Evolutionary conservation across 202 grass and related monocot genomes (phyloP).

Genomic region (Tripidium arundinaceum): DNA sequence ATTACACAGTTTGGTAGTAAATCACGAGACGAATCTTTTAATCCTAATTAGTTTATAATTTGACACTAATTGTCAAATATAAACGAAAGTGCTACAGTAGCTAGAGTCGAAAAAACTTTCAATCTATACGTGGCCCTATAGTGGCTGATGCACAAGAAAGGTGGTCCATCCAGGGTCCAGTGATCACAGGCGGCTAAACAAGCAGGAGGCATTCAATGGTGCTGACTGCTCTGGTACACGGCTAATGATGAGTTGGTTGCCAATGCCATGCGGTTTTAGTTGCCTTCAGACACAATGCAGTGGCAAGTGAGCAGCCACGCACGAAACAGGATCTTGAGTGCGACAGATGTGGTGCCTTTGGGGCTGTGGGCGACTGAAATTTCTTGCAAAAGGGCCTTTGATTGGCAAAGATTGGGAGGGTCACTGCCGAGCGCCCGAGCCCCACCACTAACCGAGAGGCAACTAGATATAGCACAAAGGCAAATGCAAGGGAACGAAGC

Average conservation of each 20-base stretch:
- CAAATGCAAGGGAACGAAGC: slow-evolving; percentile 28
- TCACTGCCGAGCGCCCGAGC: slow-evolving; percentile 40
- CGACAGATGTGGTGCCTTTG: slow-evolving; percentile 33
- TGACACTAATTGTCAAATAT: no score
- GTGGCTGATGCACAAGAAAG: not conserved
- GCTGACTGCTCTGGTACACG: slow-evolving; percentile 13
- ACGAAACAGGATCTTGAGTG: slow-evolving; percentile 23
- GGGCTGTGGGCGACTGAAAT: slow-evolving; percentile 28
- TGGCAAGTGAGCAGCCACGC: slow-evolving; percentile 11
- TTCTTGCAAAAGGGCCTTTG: slow-evolving; percentile 38
- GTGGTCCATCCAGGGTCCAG: slow-evolving; percentile 12
- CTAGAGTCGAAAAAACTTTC: no score
- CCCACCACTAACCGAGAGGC: slow-evolving; percentile 32
- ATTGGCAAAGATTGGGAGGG: slow-evolving; percentile 41
- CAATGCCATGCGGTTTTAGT: slow-evolving; percentile 20
- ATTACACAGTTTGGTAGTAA: no score
- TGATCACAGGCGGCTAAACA: not conserved
- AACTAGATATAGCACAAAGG: slow-evolving; percentile 16
- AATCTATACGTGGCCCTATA: no score
- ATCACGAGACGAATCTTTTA: no score
- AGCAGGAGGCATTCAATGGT: slow-evolving; percentile 27
- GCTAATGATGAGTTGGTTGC: slow-evolving; percentile 31
- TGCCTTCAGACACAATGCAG: slow-evolving; percentile 1
- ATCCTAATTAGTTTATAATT: no score
- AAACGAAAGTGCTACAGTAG: no score